Percentiles rank a stretch among this genome's conserved stretches.
Conservation (phyloP, 1,284 basidiomycete genomes). For the Trichosporon coremiiforme region DNA sequence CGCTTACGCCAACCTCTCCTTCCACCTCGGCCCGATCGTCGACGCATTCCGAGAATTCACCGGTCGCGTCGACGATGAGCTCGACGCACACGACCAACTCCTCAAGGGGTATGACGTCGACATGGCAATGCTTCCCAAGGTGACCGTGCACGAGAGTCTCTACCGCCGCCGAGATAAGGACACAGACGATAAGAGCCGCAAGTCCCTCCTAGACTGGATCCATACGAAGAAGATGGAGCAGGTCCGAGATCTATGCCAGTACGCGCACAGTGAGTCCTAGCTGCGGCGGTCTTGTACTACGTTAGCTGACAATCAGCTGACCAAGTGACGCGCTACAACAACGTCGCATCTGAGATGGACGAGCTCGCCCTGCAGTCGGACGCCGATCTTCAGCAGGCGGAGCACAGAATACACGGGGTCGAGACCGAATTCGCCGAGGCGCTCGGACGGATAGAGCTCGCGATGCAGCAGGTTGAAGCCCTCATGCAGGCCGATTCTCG, state of each 20-base stretch:
- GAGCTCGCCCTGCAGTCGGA: constrained; percentile 73
- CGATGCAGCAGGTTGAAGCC: constrained; percentile 40
- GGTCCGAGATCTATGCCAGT: constrained; percentile 47
- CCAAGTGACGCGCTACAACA: constrained; percentile 41
- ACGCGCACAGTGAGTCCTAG: constrained; percentile 40
- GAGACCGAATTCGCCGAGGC: constrained; percentile 49
- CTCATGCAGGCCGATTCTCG: constrained; percentile 31
- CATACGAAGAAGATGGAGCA: constrained; percentile 53
- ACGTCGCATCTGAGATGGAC: constrained; percentile 41
- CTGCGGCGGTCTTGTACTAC: neutral
- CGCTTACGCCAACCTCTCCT: constrained; percentile 49
- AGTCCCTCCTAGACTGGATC: constrained; percentile 52
- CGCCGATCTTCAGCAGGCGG: constrained; percentile 66
- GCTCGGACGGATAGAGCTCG: constrained; percentile 42
- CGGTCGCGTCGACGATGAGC: constrained; percentile 37
- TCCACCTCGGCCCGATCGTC: constrained; percentile 48
- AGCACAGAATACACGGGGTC: constrained; percentile 62
- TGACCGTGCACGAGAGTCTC: constrained; percentile 47
- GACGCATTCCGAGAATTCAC: constrained; percentile 45
- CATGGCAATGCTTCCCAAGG: constrained; percentile 48
- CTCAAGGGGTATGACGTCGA: constrained; percentile 43
- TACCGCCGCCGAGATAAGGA: constrained; percentile 40
- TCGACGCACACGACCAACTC: constrained; percentile 43
- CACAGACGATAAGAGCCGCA: constrained; percentile 34
- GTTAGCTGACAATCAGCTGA: constrained; percentile 34